Base-by-base conservation (phyloP, 441 rosid genomes). In the Raphanus hybrid region DNA sequence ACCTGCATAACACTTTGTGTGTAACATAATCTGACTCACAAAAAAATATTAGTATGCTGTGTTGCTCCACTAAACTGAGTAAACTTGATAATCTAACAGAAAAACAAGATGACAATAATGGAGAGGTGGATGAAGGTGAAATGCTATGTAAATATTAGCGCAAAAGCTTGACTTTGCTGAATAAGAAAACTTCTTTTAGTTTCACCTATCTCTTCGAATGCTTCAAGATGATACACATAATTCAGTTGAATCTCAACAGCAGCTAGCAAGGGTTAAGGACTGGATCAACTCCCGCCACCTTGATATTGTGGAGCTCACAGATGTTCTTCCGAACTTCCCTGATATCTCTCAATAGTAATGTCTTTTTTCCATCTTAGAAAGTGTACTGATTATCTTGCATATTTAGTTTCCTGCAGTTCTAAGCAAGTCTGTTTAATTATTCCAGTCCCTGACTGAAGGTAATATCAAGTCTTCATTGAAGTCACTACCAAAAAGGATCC, bases 391-490 rank as follows among this genome's bases (percentile, higher is more conserved):
- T 45, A 20, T 66, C 59, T 66, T 23, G 29, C 74, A 70, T 57
- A 29, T 48, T 2, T 61, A 64, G 34, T 58, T 57, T 68, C 26
- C 9, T 75, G 48, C 48, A 34, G 18, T 16, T 70, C 41, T 16
- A 32, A 64, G 64, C 16, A 37, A 32, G 14, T 18, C 32, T 64
- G 55, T 73, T 76, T 48, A 37, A 15, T 67, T 67, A 29, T 69
- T 87, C 87, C 96, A 94, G 99, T 93, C 72, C 57, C 74, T 92
- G 82, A 87, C 82, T 15, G 97, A 89, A 89, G 96, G 99, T 92
- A 87, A 77, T 20, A 64, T 26, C 63, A 69, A 74, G 64, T 57
- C 32, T 64, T 71, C 67, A 75, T 69, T 63, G 26, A 54, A 55
- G 37, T 48, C 75, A 64, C 52, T 68, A 73, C 16, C 55, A 9